Base-by-base conservation (phyloP, 192 early-diverging fungal genomes). In the Paraglomus occultum region DNA sequence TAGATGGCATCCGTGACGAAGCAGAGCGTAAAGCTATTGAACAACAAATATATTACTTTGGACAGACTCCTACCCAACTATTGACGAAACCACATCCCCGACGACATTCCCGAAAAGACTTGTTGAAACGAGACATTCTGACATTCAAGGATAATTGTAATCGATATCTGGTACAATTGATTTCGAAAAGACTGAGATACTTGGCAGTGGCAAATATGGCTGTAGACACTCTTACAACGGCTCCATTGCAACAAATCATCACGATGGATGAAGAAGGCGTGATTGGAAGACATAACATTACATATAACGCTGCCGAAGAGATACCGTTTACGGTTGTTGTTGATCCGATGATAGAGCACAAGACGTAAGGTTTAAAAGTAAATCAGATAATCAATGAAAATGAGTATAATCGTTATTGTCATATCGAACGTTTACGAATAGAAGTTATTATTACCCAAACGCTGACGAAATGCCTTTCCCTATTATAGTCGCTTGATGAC, bases 51-150 rank as follows among this genome's bases (percentile, higher is more conserved):
- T 82, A 92, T 67, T 87, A 92, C 72, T 92, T 92, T 82, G 96
- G 96, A 2, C 96, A 98, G 74, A 96, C 92, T 11, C 92, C 90
- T 5, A 87, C 89, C 22, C 92, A 95, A 73, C 81, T 98, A 45
- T 92, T 98, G 57, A 87, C 83, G n/a, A 80, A 82, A 66, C 93
- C 93, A 0, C 96, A 98, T 74, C 92, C 92, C 2, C 74, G 82
- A 48, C 71, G 81, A 8, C 31, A 50, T 20, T 47, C 15, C 7
- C 45, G 67, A 9, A 53, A 38, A n/a, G 44, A 70, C 12, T 70
- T 70, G 39, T 22, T 70, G 4, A 70, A 48, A 54, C 57, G 59
- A 51, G 55, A 70, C 51, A 31, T 70, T n/a, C 42, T 70, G 40
- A 60, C 9, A n/a, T 70, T 22, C 6, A n/a, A 49, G 38, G n/a